These are phyloP conservation scores for Casuarina equisetifolia DNA, from an alignment of 306 rosid genomes.

Conservation along the genomic window DNA sequence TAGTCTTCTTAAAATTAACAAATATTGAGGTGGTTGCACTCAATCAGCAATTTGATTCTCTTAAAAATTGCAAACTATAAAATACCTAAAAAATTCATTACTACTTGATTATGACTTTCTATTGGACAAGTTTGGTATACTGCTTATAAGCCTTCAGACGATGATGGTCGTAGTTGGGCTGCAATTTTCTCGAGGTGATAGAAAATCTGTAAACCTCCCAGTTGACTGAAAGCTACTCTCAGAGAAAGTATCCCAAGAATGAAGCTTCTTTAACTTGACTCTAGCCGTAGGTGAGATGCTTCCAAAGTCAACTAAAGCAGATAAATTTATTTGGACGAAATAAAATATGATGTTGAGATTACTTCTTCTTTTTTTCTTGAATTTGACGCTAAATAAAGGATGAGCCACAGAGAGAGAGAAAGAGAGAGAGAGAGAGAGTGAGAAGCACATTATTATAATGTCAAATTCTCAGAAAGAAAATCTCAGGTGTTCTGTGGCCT, in stretches of 20 bases:
- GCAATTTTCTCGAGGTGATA: conserved; percentile 21
- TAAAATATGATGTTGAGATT: no score
- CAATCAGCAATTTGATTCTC: no score
- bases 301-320: background rate
- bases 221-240: background rate
- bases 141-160: background rate
- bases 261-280: conserved; percentile 1
- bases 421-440: background rate
- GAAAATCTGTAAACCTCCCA: conserved; percentile 6
- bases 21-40: no score
- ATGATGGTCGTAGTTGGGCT: background rate
- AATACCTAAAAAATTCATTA: no score
- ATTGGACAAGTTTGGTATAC: background rate
- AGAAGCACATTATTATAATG: no score
- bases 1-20: no score
- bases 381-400: background rate
- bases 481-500: no score
- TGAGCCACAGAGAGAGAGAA: background rate
- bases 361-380: background rate
- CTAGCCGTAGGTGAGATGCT: background rate
- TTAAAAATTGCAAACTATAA: no score
- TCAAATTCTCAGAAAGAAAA: no score
- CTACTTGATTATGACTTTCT: background rate
- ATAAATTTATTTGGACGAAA: no score
- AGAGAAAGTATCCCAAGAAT: background rate